Evolutionary conservation across 805 yeast species (phyloP), one percentile per base, ranked within the genome.

Genomic region (Ogataea degrootiae): DNA sequence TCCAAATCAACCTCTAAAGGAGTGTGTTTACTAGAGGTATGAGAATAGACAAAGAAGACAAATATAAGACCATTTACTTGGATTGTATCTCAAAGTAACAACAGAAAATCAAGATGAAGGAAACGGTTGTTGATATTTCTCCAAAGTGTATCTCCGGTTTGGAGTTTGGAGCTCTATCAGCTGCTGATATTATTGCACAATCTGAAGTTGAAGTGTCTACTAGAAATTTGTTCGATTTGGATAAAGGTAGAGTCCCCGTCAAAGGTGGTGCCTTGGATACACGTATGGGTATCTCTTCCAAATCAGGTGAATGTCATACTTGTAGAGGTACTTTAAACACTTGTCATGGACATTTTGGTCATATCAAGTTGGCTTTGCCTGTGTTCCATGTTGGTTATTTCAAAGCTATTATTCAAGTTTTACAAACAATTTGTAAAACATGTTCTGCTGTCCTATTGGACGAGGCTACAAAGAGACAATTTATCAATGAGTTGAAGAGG

Each of bases 291-390:
- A 88, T 88, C 4, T 87, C 96, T 6, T 82, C 94, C 45, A 90
- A 88, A 56, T 68, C 84, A n/a, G 72, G 81, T 15, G 95, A 86
- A 63, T 94, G 99, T 73, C 66, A 79, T 14, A 95, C 98, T 0
- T 94, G 99, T 69, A 88, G 82, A 58, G 98, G 98, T 3, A 82
- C 82, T 56, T 71, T 94, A 54, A 96, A 96, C 0, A 79, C 96
- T 1, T 94, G 99, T 66, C 97, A 92, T 69, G 99, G 99, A 49
- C 99, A 94, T 70, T 94, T 94, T 66, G 99, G 99, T 38, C 97
- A 95, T 61, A 80, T 94, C 53, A 80, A 88, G 59, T 75, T 94
- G 44, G 96, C 98, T 0, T 72, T 94, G 40, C 99, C 99, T 1
- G 98, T 91, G 14, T 94, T 92, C 71, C 99, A 94, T 62, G 94